Evolutionary conservation across 306 rosid species (phyloP), one percentile per base, ranked within the genome.

Genomic region (Quercus rubra): DNA sequence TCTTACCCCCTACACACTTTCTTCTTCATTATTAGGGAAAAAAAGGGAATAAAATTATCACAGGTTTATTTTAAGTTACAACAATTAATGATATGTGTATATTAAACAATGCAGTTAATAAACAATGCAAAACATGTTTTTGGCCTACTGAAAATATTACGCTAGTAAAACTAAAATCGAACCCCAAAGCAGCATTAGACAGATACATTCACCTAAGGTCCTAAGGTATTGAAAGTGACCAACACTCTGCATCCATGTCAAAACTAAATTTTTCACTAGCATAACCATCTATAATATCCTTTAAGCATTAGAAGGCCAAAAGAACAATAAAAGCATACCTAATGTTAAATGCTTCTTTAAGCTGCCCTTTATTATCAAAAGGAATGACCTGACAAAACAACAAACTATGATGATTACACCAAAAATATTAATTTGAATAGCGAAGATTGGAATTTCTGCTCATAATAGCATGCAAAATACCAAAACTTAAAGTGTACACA

Each of bases 291-390:
- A 68, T 27, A 2, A 41, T 63, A 79, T 67, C 43, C 73, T 72
- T 56, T 31, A 49, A 49, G 54, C 15, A 12, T 61, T 76, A 76
- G 64, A 59, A 68, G 57, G 64, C 55, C 38, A 55, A 63, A 20
- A 52, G 12, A 72, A 80, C 56, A 19, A 33, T 41, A 54, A 56
- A 55, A 57, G 74, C 58, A 68, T 92, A 95, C 99, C 99, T 86
- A 49, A 95, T 95, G 80, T 95, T 95, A 85, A 95, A 95, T 43
- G 99, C 99, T 85, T 95, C 99, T 88, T 95, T 95, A 76, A 95
- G 98, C 81, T 90, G 99, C 31, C 99, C 99, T 82, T 87, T 95
- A 78, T 93, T 95, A 78, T 95, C 98, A 41, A 95, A 95, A 66
- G 99, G 99, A 83, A 95, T 93, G 71, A 95, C 99, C 99, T 95